Evolutionary conservation across 2,329 filamentous ascomycete species (phyloP).

Genomic region (Alternaria hordeiaustralica): DNA sequence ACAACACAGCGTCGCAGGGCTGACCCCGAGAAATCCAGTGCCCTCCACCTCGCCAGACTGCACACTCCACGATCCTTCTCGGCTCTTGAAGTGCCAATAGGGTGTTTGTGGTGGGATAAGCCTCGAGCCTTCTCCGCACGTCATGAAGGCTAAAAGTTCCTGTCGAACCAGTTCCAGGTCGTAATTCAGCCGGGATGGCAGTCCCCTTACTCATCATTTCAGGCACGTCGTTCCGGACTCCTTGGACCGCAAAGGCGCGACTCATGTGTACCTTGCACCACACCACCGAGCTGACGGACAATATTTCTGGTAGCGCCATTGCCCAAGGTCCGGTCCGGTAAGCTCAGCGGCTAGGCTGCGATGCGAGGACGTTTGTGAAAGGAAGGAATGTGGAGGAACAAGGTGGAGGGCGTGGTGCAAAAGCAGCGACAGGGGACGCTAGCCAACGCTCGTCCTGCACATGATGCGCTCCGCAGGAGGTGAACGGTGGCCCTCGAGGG

Average conservation of each 20-base stretch:
- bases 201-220: slow-evolving; percentile 20
- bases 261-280: not conserved
- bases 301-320: slow-evolving; percentile 25
- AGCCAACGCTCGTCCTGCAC: slow-evolving; percentile 23
- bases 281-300: slow-evolving; percentile 36
- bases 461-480: slow-evolving; percentile 21
- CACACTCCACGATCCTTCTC: slow-evolving; percentile 19
- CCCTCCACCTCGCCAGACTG: slow-evolving; percentile 22
- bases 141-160: slow-evolving; percentile 20
- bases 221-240: slow-evolving; percentile 42
- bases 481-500: slow-evolving; percentile 17
- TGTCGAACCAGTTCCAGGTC: slow-evolving; percentile 25
- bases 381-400: slow-evolving; percentile 5
- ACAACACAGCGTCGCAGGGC: slow-evolving; percentile 21
- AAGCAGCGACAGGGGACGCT: slow-evolving; percentile 28
- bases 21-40: slow-evolving; percentile 26
- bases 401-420: slow-evolving; percentile 15
- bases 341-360: slow-evolving; percentile 22
- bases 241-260: slow-evolving; percentile 15
- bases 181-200: slow-evolving; percentile 22
- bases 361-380: slow-evolving; percentile 16
- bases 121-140: slow-evolving; percentile 13
- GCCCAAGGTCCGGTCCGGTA: slow-evolving; percentile 30
- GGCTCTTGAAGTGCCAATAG: slow-evolving; percentile 23
- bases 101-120: slow-evolving; percentile 3